Evolutionary conservation across 2,329 filamentous ascomycete species (phyloP), one percentile per base, ranked within the genome.

Genomic region (Neofusicoccum kwambonambiense): DNA sequence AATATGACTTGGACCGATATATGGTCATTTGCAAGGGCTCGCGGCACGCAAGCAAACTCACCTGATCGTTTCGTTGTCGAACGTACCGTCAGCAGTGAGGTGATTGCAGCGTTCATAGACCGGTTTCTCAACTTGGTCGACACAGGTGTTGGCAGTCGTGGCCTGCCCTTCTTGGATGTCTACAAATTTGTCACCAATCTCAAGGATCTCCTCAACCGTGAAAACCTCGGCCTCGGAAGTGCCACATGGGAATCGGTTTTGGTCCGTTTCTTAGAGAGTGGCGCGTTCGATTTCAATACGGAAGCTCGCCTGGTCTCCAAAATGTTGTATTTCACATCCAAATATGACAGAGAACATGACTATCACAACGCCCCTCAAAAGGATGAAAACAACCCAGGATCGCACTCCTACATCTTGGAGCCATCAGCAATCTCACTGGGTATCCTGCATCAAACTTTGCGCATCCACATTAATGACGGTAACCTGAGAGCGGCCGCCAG

Each of bases 61-160:
- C 49, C 49, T 4, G 61, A 63, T 12, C 61, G 61, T 19, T 63
- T 63, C n/a, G 35, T 52, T 9, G 63, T 80, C 9, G 73, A 74
- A 42, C 74, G 78, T 57, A 87, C 83, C 0, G 81, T 89, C 69
- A 88, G 85, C 69, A 78, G 79, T 47, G 87, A 89, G 73, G 80
- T 88, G 11, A 79, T 88, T 31, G 77, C 81, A 60, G 82, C 84
- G 5, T 80, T 87, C 45, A 75, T 86, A 35, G 83, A 86, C 69
- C 83, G 81, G 15, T 71, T 87, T 13, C 70, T 83, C 45, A 84
- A 81, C 66, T 70, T 72, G 12, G 71, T 82, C 47, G 19, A 11
- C 6, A 69, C 80, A 22, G 81, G 81, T 50, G 77, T 80, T 22
- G 78, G 78, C n/a, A 64, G 67, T 37, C 70, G 77, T 66, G 79